phyloP scores from a whole-genome alignment of 257 asterid genomes.

The Plantago ovata region DNA sequence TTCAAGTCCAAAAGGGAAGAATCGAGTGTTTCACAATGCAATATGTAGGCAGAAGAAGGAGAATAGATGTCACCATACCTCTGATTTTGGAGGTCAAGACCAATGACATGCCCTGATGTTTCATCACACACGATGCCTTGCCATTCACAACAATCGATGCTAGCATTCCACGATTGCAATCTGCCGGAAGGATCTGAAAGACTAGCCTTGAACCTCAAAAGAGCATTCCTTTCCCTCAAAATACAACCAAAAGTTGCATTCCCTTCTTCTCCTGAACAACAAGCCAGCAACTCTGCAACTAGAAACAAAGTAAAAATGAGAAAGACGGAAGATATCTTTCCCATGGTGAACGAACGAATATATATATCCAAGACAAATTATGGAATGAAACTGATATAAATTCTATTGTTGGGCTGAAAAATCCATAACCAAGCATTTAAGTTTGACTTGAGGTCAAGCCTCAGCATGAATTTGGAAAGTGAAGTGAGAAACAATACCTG shows the following conservation, averaged over 20 bases:
- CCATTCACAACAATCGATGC: neutral
- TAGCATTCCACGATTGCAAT: neutral
- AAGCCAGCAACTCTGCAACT: neutral
- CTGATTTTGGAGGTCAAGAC: neutral
- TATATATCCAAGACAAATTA: no score
- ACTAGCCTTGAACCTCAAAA: constrained; percentile 2
- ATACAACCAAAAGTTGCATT: neutral
- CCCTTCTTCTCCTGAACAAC: neutral
- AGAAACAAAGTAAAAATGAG: neutral
- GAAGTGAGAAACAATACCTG: no score
- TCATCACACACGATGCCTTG: neutral
- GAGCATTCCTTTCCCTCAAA: neutral
- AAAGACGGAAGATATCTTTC: neutral
- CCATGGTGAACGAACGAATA: no score
- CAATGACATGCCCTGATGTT: neutral
- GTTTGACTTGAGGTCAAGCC: no score
- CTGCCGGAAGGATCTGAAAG: neutral
- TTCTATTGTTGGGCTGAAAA: no score
- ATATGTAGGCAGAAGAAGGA: neutral
- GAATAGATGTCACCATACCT: neutral
- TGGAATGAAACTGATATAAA: no score
- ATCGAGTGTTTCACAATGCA: neutral
- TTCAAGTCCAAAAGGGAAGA: constrained; percentile 2
- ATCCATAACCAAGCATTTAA: no score
- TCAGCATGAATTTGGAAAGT: no score